Evolutionary conservation across 768 basidiomycete species (phyloP).

Genomic region (Imleria badia): DNA sequence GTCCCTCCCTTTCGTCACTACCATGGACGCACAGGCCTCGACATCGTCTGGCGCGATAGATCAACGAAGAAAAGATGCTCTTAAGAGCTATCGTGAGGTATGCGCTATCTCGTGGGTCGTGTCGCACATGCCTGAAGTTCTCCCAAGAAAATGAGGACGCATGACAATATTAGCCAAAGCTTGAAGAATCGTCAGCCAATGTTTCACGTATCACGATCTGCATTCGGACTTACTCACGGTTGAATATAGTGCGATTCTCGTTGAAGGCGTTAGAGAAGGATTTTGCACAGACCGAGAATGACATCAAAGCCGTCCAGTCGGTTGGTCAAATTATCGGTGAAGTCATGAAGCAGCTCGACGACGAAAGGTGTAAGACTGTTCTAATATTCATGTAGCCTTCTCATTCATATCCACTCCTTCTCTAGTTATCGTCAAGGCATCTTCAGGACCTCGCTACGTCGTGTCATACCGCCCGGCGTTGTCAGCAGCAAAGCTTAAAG

Average conservation of each 20-base stretch:
- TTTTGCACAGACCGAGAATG: slow-evolving; percentile 95
- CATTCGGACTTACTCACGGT: neutral
- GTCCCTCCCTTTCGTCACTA: slow-evolving; percentile 10
- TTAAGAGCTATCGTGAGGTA: slow-evolving; percentile 78
- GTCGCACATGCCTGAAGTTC: slow-evolving; percentile 1
- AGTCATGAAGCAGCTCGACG: slow-evolving; percentile 97
- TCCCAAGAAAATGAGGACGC: slow-evolving; percentile 87
- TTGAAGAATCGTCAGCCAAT: slow-evolving; percentile 80
- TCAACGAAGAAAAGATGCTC: slow-evolving; percentile 67
- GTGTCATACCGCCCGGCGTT: slow-evolving; percentile 95
- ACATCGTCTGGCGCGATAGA: slow-evolving; percentile 65
- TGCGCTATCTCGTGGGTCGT: slow-evolving; percentile 3
- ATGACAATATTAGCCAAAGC: slow-evolving; percentile 82
- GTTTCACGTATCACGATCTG: neutral
- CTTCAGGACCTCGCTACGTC: slow-evolving; percentile 96
- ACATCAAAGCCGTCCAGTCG: slow-evolving; percentile 98
- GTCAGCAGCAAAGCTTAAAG: slow-evolving; percentile 88
- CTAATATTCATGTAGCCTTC: neutral
- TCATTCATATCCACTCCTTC: neutral
- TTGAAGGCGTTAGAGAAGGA: slow-evolving; percentile 87
- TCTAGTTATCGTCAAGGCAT: slow-evolving; percentile 96
- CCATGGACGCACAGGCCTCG: slow-evolving; percentile 35
- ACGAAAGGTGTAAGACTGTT: slow-evolving; percentile 81
- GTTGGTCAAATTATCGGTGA: slow-evolving; percentile 99
- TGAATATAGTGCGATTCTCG: slow-evolving; percentile 77